Conservation (phyloP, 768 basidiomycete species). For the Serendipita sp. region DNA sequence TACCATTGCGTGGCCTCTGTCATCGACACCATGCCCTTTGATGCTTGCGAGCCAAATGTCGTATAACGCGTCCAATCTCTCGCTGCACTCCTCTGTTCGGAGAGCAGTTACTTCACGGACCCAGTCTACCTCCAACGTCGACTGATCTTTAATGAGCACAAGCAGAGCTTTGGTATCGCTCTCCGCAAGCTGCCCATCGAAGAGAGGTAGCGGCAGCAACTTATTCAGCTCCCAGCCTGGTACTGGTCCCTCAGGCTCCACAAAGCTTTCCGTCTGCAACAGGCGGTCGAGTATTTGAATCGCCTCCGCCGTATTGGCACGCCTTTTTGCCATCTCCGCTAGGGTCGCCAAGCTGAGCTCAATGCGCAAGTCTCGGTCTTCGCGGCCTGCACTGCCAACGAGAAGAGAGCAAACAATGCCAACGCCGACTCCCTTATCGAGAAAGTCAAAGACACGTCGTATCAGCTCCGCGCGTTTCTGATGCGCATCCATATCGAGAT, state of each 20-base stretch:
- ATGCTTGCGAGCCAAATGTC: neutral
- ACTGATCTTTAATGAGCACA: neutral
- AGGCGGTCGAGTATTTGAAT: constrained; percentile 33
- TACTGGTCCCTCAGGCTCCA: constrained; percentile 15
- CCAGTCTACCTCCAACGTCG: neutral
- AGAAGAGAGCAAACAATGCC: constrained; percentile 43
- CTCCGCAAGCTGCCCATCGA: constrained; percentile 26
- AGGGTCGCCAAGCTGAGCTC: constrained; percentile 35
- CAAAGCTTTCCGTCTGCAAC: constrained; percentile 11
- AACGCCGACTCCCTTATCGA: neutral
- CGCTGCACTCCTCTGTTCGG: neutral
- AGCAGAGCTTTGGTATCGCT: neutral
- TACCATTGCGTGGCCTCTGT: neutral
- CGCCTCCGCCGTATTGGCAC: constrained; percentile 36
- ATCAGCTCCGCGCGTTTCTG: constrained; percentile 32
- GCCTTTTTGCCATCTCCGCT: constrained; percentile 39
- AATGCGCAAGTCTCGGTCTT: constrained; percentile 21
- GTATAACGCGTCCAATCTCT: neutral
- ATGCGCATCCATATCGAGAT: constrained; percentile 13
- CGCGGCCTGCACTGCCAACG: constrained; percentile 37
- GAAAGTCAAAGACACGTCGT: constrained; percentile 31
- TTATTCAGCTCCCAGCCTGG: constrained; percentile 33
- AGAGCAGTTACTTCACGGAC: neutral
- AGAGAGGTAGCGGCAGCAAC: constrained; percentile 36
- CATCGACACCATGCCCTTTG: neutral